Base-by-base conservation (phyloP, 139 green algal species). In the Chlamydomonas asymmetrica region DNA sequence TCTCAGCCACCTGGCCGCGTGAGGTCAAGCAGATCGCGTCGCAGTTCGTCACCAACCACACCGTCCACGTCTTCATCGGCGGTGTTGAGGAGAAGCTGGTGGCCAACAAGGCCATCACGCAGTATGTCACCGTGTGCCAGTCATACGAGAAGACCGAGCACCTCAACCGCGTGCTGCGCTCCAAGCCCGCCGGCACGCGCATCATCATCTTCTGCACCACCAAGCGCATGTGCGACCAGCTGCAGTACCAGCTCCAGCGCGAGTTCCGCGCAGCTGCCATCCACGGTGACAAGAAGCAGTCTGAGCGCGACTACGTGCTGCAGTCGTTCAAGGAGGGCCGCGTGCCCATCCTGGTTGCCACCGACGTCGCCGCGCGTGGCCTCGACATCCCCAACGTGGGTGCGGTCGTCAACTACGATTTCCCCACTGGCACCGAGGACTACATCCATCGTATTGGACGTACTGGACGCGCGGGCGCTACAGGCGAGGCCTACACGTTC, bases 321-420 rank as follows among this genome's bases (percentile, higher is more conserved):
- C 73, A 79, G 32, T 82, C 74, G n/a, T 99, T 99, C 92, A 89
- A 93, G 40, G 88, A 83, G 10, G 96, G 95, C 62, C 79, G 87
- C 32, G 92, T 80, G 32, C 89, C 91, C 9, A 87, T 98, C 50
- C 84, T 97, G 68, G 89, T 98, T 18, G 96, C 96, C 45, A 98
- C 96, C 4, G 96, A 99, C 77, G 96, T 99, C n/a, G 96, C 96
- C 1, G 95, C 96, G 1, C 91, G 96, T 48, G 96, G 96, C 1
- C 88, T 99, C 50, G 92, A 98, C 74, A 84, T 98, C n/a, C 89
- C 88, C 59, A 88, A 97, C 74, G 92, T 97, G 9, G 77, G 48
- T 6, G 78, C 81, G 2, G 94, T 98, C 8, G 63, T 98, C 74
- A 98, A 98, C 85, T 97, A 93, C 50, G 91, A 96, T 75, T 90